Percentiles rank a stretch among this genome's conserved stretches.
These are phyloP conservation scores for Apiospora hydei DNA, from an alignment of 2,329 filamentous ascomycete genomes.

Conservation along the genomic window DNA sequence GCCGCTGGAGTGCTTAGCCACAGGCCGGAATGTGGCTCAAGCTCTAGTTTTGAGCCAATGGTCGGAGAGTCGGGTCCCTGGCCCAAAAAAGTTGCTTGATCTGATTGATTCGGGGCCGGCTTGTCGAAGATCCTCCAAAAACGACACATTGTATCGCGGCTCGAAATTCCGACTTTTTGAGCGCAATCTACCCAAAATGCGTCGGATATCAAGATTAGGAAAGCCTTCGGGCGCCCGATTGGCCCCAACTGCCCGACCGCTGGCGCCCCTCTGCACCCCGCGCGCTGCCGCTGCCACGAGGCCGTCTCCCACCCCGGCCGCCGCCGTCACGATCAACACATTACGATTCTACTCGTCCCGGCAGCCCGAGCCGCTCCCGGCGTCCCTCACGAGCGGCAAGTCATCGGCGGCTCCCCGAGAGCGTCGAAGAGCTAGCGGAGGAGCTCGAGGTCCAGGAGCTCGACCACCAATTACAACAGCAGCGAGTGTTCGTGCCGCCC, in stretches of 20 bases:
- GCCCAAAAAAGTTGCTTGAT: slow-evolving; percentile 24
- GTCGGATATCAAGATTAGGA: slow-evolving; percentile 40
- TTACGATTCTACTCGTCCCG: slow-evolving; percentile 37
- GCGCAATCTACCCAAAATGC: slow-evolving; percentile 34
- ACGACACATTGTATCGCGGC: slow-evolving; percentile 6
- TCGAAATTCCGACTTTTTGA: neutral
- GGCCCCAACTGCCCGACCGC: slow-evolving; percentile 31
- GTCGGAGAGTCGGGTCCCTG: neutral
- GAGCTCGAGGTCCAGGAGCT: slow-evolving; percentile 1
- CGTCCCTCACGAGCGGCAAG: slow-evolving; percentile 19
- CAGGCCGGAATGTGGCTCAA: slow-evolving; percentile 21
- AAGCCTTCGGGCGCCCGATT: slow-evolving; percentile 35
- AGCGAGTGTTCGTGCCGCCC: slow-evolving; percentile 28
- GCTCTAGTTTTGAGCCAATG: slow-evolving; percentile 14
- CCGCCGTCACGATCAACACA: slow-evolving; percentile 25
- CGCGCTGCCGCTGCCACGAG: slow-evolving; percentile 26
- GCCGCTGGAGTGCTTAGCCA: neutral
- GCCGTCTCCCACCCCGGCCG: neutral
- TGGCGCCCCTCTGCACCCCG: slow-evolving; percentile 37
- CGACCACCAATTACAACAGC: slow-evolving; percentile 24
- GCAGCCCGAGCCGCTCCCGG: slow-evolving; percentile 19
- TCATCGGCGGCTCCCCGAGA: neutral
- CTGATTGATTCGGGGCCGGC: neutral
- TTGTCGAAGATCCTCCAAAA: slow-evolving; percentile 9
- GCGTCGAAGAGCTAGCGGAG: slow-evolving; percentile 12